Percentiles rank a stretch among this genome's conserved stretches.
Evolutionary conservation across 192 early-diverging fungal genomes (phyloP).

Genomic region (Gamsiella multidivaricata): DNA sequence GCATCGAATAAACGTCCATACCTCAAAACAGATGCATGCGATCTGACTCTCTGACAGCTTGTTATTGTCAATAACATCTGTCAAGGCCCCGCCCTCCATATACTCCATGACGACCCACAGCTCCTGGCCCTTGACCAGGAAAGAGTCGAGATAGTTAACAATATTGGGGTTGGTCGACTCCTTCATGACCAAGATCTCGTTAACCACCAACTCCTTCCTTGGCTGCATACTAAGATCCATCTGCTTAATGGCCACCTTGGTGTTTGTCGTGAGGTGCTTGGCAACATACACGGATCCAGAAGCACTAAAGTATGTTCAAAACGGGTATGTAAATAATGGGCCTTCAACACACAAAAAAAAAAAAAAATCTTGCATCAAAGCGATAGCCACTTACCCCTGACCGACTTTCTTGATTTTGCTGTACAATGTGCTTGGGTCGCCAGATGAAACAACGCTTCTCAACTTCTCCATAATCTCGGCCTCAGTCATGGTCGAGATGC

Average conservation of each 20-base stretch:
- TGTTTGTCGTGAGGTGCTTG: conserved; percentile 72
- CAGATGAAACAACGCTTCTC: conserved; percentile 87
- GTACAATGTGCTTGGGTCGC: conserved; percentile 92
- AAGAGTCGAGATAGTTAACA: conserved; percentile 96
- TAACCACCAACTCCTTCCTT: conserved; percentile 91
- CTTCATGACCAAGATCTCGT: conserved; percentile 95
- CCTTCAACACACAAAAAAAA: background rate
- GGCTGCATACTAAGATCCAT: conserved; percentile 91
- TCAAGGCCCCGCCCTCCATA: conserved; percentile 98
- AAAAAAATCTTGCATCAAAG: background rate
- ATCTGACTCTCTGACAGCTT: conserved; percentile 94
- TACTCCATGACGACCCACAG: conserved; percentile 99
- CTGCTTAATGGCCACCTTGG: conserved; percentile 93
- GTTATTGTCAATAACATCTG: conserved; percentile 97
- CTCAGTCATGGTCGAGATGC: conserved; percentile 91
- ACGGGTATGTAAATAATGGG: background rate
- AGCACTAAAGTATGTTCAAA: conserved; percentile 61
- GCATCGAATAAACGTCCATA: too few relatives aligned
- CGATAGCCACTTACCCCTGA: conserved; percentile 76
- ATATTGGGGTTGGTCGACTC: conserved; percentile 94
- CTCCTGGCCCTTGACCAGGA: conserved; percentile 82
- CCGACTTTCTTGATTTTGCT: conserved; percentile 96
- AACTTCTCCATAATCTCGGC: conserved; percentile 95
- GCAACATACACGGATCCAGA: conserved; percentile 99
- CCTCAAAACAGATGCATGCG: conserved; percentile 92